These are phyloP conservation scores for Cucumis variabilis DNA, from an alignment of 331 rosid species.

Conservation along the genomic window DNA sequence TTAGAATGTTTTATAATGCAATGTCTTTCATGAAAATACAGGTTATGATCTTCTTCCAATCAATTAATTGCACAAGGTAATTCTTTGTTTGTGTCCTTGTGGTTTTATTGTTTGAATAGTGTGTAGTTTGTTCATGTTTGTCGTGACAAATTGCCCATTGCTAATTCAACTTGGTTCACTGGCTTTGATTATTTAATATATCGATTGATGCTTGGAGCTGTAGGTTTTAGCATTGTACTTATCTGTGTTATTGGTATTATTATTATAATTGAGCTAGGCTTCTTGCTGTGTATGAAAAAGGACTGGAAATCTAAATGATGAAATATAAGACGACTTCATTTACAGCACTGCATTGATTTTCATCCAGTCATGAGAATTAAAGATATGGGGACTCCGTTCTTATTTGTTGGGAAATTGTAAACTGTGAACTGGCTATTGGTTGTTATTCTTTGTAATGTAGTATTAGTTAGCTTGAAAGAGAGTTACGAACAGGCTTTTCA, in stretches of 20 bases:
- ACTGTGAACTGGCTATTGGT: neutral
- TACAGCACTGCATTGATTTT: neutral
- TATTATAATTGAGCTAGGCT: neutral
- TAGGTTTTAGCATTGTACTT: neutral
- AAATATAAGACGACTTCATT: neutral
- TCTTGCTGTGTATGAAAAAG: neutral
- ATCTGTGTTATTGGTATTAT: neutral
- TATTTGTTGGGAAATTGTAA: constrained; percentile 1
- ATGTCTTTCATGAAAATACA: too few species aligned
- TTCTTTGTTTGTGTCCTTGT: too few species aligned
- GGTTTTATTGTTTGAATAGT: too few species aligned
- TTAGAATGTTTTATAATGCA: too few species aligned
- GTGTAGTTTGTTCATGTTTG: too few species aligned
- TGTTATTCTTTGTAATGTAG: constrained; percentile 2
- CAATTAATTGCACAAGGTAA: too few species aligned
- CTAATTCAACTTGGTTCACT: neutral
- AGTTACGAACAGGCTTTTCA: constrained; percentile 69
- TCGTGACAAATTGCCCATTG: neutral
- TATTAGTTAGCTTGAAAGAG: constrained; percentile 60
- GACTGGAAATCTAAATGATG: neutral
- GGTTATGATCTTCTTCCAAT: too few species aligned
- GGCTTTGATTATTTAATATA: neutral
- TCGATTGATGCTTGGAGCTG: neutral
- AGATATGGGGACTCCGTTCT: neutral
- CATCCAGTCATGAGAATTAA: neutral